Evolutionary conservation across 768 basidiomycete species (phyloP), one percentile per base, ranked within the genome.

Genomic region (Chiua virens): DNA sequence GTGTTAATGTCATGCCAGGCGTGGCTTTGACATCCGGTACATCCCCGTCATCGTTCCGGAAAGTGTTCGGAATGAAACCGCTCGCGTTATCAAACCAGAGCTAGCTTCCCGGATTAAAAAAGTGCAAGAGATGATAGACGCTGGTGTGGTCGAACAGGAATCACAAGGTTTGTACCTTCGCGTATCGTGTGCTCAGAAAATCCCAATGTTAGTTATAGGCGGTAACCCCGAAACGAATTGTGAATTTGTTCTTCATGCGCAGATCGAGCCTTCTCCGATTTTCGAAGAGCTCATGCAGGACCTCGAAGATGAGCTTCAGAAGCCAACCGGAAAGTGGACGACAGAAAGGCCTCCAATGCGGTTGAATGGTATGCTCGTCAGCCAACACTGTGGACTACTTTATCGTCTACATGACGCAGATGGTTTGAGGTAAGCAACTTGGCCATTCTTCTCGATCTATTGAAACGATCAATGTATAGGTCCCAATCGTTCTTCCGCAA

Each of bases 381-480:
- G 92, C 64, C 81, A 80, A 60, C 81, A 89, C 53, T 96, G 93
- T 62, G 93, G 89, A 4, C 68, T 92, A 35, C 67, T 92, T 35
- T 83, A 84, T 44, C 84, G 85, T 51, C 61, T 92, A 5, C 75
- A 75, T 23, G 79, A 85, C 21, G 81, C 85, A 0, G 76, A 82
- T 39, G 92, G 92, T 0, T 63, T 94, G 44, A 79, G 87, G 86
- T 89, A 54, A 21, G 75, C 46, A 10, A 13, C 1, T 9, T n/a
- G n/a, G 36, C 0, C 8, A 34, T 53, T 30, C 28, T 48, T n/a
- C 17, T 13, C 18, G 21, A 28, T 49, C 46, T 30, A 15, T 43
- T 27, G 15, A 54, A 4, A 47, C 36, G 13, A 21, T 27, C 42
- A 20, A 10, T 48, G 17, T 41, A 11, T 49, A 83, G 82, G 41